Base-by-base conservation (phyloP, 495 filamentous ascomycete genomes). In the Aspergillus funiculosus region DNA sequence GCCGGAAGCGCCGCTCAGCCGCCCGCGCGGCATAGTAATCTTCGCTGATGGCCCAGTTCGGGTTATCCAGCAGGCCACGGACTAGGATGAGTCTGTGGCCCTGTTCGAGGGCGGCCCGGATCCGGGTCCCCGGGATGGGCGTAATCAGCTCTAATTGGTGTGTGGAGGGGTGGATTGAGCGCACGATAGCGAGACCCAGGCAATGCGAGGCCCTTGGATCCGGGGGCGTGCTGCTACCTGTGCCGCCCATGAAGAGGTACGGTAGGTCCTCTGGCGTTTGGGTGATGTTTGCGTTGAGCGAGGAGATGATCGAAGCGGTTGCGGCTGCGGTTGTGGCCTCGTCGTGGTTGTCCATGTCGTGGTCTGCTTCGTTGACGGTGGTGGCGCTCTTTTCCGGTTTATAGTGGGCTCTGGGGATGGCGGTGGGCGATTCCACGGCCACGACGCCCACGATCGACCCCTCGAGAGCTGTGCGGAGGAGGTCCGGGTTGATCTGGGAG, bases 391-490 rank as follows among this genome's bases (percentile, higher is more conserved):
- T 17, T n/a, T 39, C 18, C 30, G 46, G 34, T 2, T n/a, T 29
- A 3, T 27, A 24, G 20, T 14, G 20, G 1, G 50, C 22, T 14
- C 58, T 51, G n/a, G 57, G 50, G n/a, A 71, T 52, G 1, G 67
- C 66, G 14, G 37, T 59, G 15, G 57, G 44, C 2, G 72, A 67
- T 51, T 81, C 76, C 20, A 81, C 50, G 1, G 68, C 67, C 1
- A 81, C 73, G 1, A 85, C 54, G 2, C 69, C 78, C 4, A 83
- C 80, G 25, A 83, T 50, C 19, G 73, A 63, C 5, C 80, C 81
- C 20, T 83, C 73, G 5, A 85, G 54, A 7, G 76, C 69, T 21
- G 75, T 72, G 9, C 54, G 47, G 11, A 83, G 58, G 31, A 75
- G 64, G 3, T 73, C 67, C 0, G 72, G 67, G 24, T 59, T 44